These are phyloP conservation scores for Henckelia pumila DNA, from an alignment of 257 asterid species.

Conservation along the genomic window DNA sequence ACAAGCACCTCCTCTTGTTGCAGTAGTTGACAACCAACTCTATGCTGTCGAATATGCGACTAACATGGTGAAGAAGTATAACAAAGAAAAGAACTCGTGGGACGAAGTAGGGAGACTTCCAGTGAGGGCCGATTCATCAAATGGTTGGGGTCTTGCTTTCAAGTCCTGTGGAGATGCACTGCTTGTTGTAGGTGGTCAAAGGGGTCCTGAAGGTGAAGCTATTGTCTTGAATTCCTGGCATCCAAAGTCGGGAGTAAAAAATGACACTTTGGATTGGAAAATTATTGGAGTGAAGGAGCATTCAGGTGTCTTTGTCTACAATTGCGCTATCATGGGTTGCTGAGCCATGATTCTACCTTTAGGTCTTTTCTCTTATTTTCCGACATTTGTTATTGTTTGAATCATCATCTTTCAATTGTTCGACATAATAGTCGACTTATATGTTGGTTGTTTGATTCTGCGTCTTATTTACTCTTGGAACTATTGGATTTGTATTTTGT, in stretches of 20 bases:
- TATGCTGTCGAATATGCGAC: constrained; percentile 76
- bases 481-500: constrained; percentile 21
- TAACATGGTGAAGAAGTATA: constrained; percentile 78
- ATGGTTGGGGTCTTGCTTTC: constrained; percentile 95
- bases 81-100: constrained; percentile 61
- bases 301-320: constrained; percentile 82
- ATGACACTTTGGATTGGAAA: constrained; percentile 69
- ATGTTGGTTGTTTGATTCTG: constrained; percentile 29
- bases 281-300: constrained; percentile 75
- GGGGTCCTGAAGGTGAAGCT: constrained; percentile 87
- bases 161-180: constrained; percentile 69
- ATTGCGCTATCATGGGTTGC: constrained; percentile 88
- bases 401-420: constrained; percentile 25
- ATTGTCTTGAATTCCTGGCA: constrained; percentile 69
- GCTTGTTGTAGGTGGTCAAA: constrained; percentile 87
- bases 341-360: constrained; percentile 38
- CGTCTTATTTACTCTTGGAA: constrained; percentile 30
- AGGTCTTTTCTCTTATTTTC: constrained; percentile 33
- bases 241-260: constrained; percentile 50
- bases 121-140: constrained; percentile 74
- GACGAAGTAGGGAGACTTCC: constrained; percentile 77
- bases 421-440: constrained; percentile 31
- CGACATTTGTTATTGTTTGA: constrained; percentile 38
- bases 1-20: constrained; percentile 93
- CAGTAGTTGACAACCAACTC: constrained; percentile 69